Conservation (phyloP, 768 basidiomycete genomes). For the Mycena metata region DNA sequence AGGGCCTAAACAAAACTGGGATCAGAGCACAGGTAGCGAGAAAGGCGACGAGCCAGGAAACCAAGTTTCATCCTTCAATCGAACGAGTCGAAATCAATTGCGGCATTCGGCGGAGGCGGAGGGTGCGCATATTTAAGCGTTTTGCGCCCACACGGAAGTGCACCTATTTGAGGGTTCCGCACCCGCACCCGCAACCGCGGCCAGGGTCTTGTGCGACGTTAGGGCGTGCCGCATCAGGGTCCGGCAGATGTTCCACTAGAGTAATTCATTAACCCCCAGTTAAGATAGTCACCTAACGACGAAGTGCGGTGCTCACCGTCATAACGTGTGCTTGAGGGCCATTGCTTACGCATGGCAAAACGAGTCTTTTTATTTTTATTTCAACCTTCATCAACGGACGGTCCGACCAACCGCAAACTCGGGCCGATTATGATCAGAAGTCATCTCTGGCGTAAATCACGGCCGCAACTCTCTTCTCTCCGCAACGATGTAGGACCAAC, state of each 20-base stretch:
- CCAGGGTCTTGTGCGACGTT: neutral
- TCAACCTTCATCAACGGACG: too few species aligned
- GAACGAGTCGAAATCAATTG: constrained; percentile 2
- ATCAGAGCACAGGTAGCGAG: constrained; percentile 6
- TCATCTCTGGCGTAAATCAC: neutral
- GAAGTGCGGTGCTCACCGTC: neutral
- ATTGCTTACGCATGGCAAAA: too few species aligned
- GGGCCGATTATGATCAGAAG: too few species aligned
- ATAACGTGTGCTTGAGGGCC: too few species aligned
- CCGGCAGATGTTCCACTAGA: neutral
- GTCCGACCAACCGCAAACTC: too few species aligned
- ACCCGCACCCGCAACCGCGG: constrained; percentile 1
- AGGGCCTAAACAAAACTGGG: neutral
- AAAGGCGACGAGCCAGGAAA: neutral
- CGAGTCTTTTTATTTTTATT: too few species aligned
- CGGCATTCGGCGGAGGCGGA: neutral
- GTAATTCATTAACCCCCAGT: neutral
- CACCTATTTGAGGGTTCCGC: neutral
- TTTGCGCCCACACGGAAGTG: neutral
- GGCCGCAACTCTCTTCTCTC: neutral
- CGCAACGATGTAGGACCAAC: neutral
- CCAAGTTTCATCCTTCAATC: constrained; percentile 1
- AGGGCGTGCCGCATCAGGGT: neutral
- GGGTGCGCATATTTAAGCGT: neutral
- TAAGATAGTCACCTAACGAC: neutral